These are phyloP conservation scores for Pugionium cornutum DNA, from an alignment of 345 rosid genomes.

Conservation along the genomic window DNA sequence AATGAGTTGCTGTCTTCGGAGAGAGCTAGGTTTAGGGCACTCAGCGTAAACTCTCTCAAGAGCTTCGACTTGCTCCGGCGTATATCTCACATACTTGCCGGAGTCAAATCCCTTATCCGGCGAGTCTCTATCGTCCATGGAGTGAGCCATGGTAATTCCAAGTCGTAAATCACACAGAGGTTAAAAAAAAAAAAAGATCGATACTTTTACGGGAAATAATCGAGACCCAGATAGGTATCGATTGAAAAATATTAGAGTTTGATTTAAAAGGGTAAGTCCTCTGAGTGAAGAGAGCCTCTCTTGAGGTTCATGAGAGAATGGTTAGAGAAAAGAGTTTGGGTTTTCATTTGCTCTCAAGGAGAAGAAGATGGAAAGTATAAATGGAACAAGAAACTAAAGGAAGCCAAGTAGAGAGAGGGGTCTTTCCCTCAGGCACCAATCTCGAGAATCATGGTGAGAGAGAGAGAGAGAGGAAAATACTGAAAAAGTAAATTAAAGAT, in stretches of 20 bases:
- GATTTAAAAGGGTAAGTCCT: slow-evolving; percentile 39
- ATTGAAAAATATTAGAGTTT: not conserved
- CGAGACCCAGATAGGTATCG: slow-evolving; percentile 8
- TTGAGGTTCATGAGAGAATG: slow-evolving; percentile 41
- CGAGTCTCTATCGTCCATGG: slow-evolving; percentile 45
- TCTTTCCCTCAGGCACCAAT: slow-evolving; percentile 33
- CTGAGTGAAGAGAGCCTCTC: slow-evolving; percentile 46
- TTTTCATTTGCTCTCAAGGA: slow-evolving; percentile 24
- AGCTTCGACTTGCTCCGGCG: slow-evolving; percentile 47
- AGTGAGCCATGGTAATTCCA: slow-evolving; percentile 39
- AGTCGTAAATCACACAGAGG: not conserved
- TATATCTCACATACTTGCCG: slow-evolving; percentile 44
- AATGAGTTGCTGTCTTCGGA: slow-evolving; percentile 43
- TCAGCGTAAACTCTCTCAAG: slow-evolving; percentile 46
- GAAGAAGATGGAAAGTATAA: slow-evolving; percentile 2
- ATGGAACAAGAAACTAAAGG: not conserved
- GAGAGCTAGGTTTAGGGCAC: slow-evolving; percentile 46
- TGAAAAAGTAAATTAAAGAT: slow-evolving; percentile 37
- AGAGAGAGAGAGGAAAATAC: slow-evolving; percentile 17
- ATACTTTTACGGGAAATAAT: slow-evolving; percentile 2
- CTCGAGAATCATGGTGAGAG: slow-evolving; percentile 30
- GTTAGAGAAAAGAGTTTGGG: slow-evolving; percentile 23
- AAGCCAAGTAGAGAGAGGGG: slow-evolving; percentile 21
- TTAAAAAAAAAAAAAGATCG: not conserved
- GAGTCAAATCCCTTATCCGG: slow-evolving; percentile 43